Conservation (phyloP, 2,329 filamentous ascomycete species). For the Aureobasidium melanogenum region DNA sequence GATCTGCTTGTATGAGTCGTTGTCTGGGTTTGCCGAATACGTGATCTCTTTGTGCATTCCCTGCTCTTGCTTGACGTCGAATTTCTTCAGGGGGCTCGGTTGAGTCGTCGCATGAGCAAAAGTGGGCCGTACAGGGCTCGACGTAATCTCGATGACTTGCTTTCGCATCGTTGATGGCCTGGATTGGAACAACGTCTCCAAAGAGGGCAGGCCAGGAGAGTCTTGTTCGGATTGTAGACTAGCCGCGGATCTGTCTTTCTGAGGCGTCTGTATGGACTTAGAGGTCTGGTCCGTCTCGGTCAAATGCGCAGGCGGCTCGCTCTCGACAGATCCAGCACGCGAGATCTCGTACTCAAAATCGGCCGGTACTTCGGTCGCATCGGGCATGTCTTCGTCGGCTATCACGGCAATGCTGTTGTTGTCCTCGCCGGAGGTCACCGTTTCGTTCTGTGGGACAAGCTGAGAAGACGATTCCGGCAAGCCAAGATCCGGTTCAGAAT, state of each 20-base stretch:
- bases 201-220: neutral
- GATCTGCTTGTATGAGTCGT: constrained; percentile 21
- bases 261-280: neutral
- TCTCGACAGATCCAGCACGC: neutral
- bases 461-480: neutral
- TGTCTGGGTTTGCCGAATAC: constrained; percentile 11
- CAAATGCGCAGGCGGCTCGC: neutral
- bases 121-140: neutral
- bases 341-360: neutral
- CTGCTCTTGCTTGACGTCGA: neutral
- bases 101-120: neutral
- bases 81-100: neutral
- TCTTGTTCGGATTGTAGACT: neutral
- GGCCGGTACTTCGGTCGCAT: neutral
- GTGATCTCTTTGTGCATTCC: neutral
- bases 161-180: neutral
- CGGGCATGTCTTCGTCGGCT: neutral
- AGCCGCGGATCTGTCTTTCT: neutral
- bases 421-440: neutral
- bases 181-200: neutral
- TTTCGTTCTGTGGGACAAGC: neutral
- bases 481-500: neutral
- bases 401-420: neutral
- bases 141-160: neutral
- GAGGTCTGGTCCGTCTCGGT: neutral